Base-by-base conservation (phyloP, 805 yeast species). In the Lipomyces mesembrius region DNA sequence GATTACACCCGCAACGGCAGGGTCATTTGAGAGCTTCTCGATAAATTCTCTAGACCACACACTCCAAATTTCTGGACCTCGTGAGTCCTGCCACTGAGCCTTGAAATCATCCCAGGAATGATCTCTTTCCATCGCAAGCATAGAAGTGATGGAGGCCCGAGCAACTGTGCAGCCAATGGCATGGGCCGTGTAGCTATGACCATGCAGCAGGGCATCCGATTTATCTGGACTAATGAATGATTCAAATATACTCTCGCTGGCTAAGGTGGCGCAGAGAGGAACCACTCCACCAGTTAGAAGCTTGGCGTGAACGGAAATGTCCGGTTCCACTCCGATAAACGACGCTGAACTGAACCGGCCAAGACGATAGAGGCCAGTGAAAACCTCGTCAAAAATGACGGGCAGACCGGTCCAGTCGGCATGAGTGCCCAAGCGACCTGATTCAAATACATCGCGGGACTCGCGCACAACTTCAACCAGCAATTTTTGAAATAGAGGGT, bases 151-250 rank as follows among this genome's bases (percentile, higher is more conserved):
- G 5, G 74, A 63, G 12, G 63, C 61, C 1, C 52, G 51, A 12
- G 75, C 75, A 17, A 73, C 75, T 11, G 62, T 55, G 53, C 75
- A 73, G 9, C 75, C 75, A 20, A 73, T 65, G 14, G 75, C 74
- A 52, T 73, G 74, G 3, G 75, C 75, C 5, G 75, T 73, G 59
- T 73, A 73, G 25, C 73, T 68, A 61, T 73, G 75, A 1, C 75
- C 75, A 57, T 73, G 75, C 4, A 73, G 65, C 49, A 73, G 63
- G 20, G 75, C 75, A 49, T 73, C 75, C 17, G 64, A 70, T 46
- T 73, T 73, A 43, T 61, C 52, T 27, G 58, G 64, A 49, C 74
- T 69, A 43, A 73, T 49, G 60, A 73, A 73, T 3, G 73, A 54
- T 52, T 72, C 61, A 66, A 71, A 73, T 22, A 73, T 72, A 11